A percentile compares a stretch with the other conserved stretches of the same genome.
Evolutionary conservation across 169 alveolate genomes (phyloP).

Genomic region (Theileria equi): DNA sequence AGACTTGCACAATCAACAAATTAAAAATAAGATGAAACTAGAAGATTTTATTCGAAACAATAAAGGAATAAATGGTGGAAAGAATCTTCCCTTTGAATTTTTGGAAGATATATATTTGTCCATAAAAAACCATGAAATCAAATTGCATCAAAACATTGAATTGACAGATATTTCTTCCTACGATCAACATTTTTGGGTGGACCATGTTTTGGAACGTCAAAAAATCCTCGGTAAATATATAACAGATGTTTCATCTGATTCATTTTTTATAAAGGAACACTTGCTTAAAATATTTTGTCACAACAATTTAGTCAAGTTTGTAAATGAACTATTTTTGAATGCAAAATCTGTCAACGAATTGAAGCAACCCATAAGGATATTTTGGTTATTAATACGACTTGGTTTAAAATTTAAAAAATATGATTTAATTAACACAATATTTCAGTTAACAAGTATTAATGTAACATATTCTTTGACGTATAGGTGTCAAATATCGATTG

Average conservation of each 20-base stretch:
- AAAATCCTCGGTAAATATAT: conserved; percentile 26
- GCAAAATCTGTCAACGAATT: conserved; percentile 8
- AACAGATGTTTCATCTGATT: not conserved
- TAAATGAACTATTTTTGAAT: conserved; percentile 6
- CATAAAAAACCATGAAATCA: conserved; percentile 51
- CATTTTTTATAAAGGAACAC: conserved; percentile 14
- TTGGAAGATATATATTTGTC: conserved; percentile 56
- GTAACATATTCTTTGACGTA: conserved; percentile 44
- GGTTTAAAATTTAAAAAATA: conserved; percentile 14
- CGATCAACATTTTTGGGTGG: conserved; percentile 51
- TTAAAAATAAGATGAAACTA: conserved; percentile 82
- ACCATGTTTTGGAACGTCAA: conserved; percentile 52
- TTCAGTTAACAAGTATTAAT: conserved; percentile 38
- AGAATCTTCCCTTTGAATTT: conserved; percentile 64
- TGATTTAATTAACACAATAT: conserved; percentile 28
- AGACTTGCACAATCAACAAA: conserved; percentile 85
- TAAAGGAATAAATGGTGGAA: conserved; percentile 85
- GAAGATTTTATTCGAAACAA: conserved; percentile 87
- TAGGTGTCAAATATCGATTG: conserved; percentile 55
- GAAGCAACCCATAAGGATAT: conserved; percentile 33
- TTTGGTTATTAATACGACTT: conserved; percentile 44
- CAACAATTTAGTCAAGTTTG: conserved; percentile 15
- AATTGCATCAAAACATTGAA: conserved; percentile 28
- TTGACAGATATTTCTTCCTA: conserved; percentile 2
- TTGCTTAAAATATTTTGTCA: too few species aligned